Evolutionary conservation across 495 filamentous ascomycete genomes (phyloP), one percentile per base, ranked within the genome.

Genomic region (Lasiosphaeris hirsuta): DNA sequence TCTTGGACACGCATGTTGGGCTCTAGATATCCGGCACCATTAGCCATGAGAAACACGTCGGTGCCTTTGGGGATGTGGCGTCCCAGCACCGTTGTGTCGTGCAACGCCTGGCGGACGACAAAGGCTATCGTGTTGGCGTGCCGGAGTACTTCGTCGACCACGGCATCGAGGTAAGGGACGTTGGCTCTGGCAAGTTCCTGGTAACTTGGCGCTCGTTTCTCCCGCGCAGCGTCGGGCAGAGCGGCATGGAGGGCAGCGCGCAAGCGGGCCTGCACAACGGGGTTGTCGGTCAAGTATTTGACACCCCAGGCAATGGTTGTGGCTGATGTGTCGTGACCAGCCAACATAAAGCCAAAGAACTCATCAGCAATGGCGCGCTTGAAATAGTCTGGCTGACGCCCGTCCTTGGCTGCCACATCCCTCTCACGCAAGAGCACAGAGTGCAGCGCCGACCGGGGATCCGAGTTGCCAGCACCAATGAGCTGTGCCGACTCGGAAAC

Each of bases 51-150:
- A 30, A 70, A 67, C 0, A 77, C 62, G 6, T 65, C 40, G 4
- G 75, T 78, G 18, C 70, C 72, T 61, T 72, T 76, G 37, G 75
- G 75, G 19, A 78, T 67, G 33, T 38, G 37, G 34, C 61, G 49
- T 33, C 72, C 74, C 11, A 74, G 66, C 10, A 72, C 55, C 1
- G 44, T 61, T 3, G 73, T 71, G 54, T 77, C 75, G 10, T 52
- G 18, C 17, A 59, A 18, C n/a, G 75, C 64, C 8, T 58, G 30
- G 13, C 75, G 72, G 7, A 64, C 45, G 4, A 63, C 33, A 3
- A 64, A 52, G 6, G 58, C 52, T 2, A 66, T 55, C 1, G 57
- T 61, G 45, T 52, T 51, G 5, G 53, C 57, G 2, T 39, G 41
- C 3, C 71, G 59, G 13, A 72, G 51, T 8, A 57, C 50, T 52